These are phyloP conservation scores for Leonotis leonurus DNA, from an alignment of 257 asterid genomes.

Conservation along the genomic window DNA sequence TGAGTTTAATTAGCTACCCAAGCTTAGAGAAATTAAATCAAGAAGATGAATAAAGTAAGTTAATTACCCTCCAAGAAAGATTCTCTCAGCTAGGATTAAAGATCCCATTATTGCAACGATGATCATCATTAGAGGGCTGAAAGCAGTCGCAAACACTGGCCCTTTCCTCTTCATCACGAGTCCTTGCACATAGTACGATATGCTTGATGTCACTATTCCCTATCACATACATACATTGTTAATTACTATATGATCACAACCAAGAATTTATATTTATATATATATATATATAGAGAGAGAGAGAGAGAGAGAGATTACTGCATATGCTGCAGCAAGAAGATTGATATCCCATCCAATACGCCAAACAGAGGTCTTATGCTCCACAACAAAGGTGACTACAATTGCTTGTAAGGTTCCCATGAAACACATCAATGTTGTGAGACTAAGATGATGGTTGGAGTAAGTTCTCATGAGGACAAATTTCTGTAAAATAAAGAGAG, in stretches of 20 bases:
- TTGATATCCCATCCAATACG: conserved; percentile 80
- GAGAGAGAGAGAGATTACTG: too few species aligned
- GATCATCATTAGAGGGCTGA: conserved; percentile 86
- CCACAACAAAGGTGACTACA: conserved; percentile 68
- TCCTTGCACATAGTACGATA: conserved; percentile 92
- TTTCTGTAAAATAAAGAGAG: conserved; percentile 64
- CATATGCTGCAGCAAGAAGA: conserved; percentile 81
- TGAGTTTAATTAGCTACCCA: too few species aligned
- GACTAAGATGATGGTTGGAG: conserved; percentile 57
- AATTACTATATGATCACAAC: too few species aligned
- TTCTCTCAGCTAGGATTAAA: conserved; percentile 56
- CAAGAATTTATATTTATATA: too few species aligned
- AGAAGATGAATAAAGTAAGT: not conserved
- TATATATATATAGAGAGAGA: too few species aligned
- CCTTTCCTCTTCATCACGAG: conserved; percentile 74
- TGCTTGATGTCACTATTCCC: conserved; percentile 75
- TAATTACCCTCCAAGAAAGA: conserved; percentile 74
- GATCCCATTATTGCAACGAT: conserved; percentile 76
- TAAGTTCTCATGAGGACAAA: conserved; percentile 43
- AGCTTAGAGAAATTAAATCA: too few species aligned
- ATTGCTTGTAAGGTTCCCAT: conserved; percentile 78
- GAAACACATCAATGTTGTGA: conserved; percentile 54
- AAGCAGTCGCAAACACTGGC: conserved; percentile 79
- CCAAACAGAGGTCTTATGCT: conserved; percentile 58
- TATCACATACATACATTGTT: too few species aligned